These are phyloP conservation scores for Exophiala sp. DNA, from an alignment of 2,329 filamentous ascomycete genomes.

Conservation along the genomic window DNA sequence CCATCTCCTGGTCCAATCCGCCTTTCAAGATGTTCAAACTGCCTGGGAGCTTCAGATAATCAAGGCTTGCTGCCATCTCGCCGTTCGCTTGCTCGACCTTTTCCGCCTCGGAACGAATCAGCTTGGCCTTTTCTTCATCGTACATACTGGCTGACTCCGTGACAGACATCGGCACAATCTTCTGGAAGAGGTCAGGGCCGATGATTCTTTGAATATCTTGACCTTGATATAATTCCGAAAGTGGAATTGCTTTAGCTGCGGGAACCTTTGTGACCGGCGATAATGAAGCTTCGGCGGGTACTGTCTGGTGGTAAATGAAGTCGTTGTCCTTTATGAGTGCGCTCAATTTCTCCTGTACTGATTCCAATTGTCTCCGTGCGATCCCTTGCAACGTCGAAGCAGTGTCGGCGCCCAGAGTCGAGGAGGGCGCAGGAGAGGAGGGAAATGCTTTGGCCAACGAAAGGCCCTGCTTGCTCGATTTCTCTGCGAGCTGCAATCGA, in stretches of 20 bases:
- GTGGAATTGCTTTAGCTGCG: constrained; percentile 93
- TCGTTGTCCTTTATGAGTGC: constrained; percentile 89
- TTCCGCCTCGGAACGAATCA: constrained; percentile 89
- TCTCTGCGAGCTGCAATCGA: constrained; percentile 76
- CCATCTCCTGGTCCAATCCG: constrained; percentile 82
- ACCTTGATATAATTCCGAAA: constrained; percentile 92
- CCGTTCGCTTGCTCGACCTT: constrained; percentile 87
- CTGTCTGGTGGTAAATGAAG: constrained; percentile 93
- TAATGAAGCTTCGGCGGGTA: constrained; percentile 80
- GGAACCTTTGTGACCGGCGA: constrained; percentile 83
- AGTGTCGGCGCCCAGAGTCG: constrained; percentile 80
- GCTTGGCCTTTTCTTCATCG: constrained; percentile 96
- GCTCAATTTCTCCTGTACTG: constrained; percentile 74
- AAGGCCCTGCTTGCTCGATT: constrained; percentile 72
- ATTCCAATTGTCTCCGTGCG: constrained; percentile 74
- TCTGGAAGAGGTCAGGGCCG: constrained; percentile 92
- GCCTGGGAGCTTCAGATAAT: constrained; percentile 85
- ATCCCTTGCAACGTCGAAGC: constrained; percentile 71
- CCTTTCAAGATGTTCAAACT: constrained; percentile 90
- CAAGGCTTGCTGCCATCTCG: constrained; percentile 91
- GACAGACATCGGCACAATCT: constrained; percentile 92
- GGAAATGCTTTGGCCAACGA: constrained; percentile 77
- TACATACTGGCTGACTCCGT: constrained; percentile 96
- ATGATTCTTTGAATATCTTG: constrained; percentile 97
- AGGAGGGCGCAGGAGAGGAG: constrained; percentile 69